phyloP scores from a whole-genome alignment of 2,329 filamentous ascomycete species.

The Venturiaceae sp. region DNA sequence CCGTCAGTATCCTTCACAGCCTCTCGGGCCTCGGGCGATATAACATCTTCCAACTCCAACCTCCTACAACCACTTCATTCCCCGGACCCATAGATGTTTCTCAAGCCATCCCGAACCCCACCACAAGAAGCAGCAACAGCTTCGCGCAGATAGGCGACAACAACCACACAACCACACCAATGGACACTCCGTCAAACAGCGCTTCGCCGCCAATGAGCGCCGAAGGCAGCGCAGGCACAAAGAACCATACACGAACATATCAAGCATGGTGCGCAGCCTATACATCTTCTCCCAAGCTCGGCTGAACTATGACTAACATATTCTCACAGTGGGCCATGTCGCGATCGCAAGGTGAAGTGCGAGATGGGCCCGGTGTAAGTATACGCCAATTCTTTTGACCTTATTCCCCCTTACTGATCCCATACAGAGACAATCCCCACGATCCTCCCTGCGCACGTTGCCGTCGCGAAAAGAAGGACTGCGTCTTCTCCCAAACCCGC shows the following conservation, averaged over 20 bases:
- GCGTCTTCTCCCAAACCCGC: slow-evolving; percentile 90
- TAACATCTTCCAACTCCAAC: background rate
- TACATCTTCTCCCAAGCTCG: slow-evolving; percentile 21
- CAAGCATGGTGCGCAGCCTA: slow-evolving; percentile 38
- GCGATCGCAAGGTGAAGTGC: slow-evolving; percentile 42
- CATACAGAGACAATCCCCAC: slow-evolving; percentile 63
- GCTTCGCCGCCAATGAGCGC: background rate
- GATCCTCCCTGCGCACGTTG: slow-evolving; percentile 92
- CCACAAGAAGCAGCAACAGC: background rate
- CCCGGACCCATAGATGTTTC: background rate
- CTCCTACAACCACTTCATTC: background rate
- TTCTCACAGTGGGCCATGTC: slow-evolving; percentile 21
- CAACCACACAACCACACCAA: background rate
- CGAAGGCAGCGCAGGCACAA: background rate
- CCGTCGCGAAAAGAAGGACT: slow-evolving; percentile 89
- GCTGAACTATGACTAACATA: background rate
- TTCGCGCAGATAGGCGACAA: background rate
- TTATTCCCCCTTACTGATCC: background rate
- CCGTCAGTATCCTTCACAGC: background rate
- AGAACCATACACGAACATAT: slow-evolving; percentile 26
- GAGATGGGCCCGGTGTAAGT: slow-evolving; percentile 53
- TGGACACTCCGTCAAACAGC: background rate
- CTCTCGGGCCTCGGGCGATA: background rate
- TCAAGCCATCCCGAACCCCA: background rate
- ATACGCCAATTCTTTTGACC: background rate